Percentiles rank a stretch among this genome's conserved stretches.
Conservation (phyloP, 257 asterid genomes). For the Plantago elongata region DNA sequence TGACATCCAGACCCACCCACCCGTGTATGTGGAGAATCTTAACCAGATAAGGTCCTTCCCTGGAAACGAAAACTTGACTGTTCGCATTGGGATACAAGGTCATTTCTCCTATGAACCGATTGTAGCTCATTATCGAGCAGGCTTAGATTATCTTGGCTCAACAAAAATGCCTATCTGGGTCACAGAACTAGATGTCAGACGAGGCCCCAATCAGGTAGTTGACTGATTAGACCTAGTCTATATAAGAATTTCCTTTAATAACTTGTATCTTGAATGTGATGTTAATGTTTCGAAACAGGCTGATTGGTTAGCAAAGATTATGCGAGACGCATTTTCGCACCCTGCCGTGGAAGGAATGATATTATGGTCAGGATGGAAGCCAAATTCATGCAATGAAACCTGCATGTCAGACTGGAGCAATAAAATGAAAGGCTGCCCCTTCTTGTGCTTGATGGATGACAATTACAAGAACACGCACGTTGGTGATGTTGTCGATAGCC, state of each 20-base stretch:
- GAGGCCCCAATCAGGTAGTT: slow-evolving; percentile 33
- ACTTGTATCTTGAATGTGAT: no score
- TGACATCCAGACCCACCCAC: slow-evolving; percentile 33
- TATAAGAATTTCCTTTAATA: no score
- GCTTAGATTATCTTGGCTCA: slow-evolving; percentile 42
- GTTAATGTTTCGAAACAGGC: background rate
- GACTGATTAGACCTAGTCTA: no score
- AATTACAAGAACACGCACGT: slow-evolving; percentile 31
- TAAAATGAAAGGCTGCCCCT: slow-evolving; percentile 1
- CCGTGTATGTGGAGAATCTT: slow-evolving; percentile 30
- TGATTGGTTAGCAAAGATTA: slow-evolving; percentile 31
- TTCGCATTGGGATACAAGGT: slow-evolving; percentile 49
- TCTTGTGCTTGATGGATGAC: slow-evolving; percentile 36
- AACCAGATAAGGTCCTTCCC: slow-evolving; percentile 39
- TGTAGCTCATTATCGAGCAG: slow-evolving; percentile 34
- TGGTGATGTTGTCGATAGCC: slow-evolving; percentile 45
- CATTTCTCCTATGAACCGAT: slow-evolving; percentile 34
- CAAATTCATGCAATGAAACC: slow-evolving; percentile 28
- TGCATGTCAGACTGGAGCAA: slow-evolving; percentile 22
- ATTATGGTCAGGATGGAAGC: slow-evolving; percentile 55
- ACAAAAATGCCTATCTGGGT: slow-evolving; percentile 52
- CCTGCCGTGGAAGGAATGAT: slow-evolving; percentile 58
- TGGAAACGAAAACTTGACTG: slow-evolving; percentile 34
- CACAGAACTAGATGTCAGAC: slow-evolving; percentile 34
- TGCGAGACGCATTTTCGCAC: slow-evolving; percentile 55